Evolutionary conservation across 2,329 filamentous ascomycete species (phyloP).

Genomic region (Onygenales sp.): DNA sequence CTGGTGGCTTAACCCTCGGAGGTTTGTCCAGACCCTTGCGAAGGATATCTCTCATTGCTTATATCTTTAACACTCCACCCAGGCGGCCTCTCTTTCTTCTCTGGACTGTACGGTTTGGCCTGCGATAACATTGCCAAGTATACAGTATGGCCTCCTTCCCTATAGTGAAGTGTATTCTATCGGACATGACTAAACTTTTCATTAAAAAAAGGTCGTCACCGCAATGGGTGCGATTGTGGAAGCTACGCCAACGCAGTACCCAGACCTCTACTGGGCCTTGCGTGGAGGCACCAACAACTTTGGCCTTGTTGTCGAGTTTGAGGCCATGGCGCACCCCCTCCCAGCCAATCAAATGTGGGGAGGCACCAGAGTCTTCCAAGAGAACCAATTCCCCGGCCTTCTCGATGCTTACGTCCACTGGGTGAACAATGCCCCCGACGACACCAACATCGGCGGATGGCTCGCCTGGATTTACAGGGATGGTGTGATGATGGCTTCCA

Average conservation of each 20-base stretch:
- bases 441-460: background rate
- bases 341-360: background rate
- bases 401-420: background rate
- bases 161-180: background rate
- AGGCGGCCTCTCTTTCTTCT: slow-evolving; percentile 39
- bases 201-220: slow-evolving; percentile 23
- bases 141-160: slow-evolving; percentile 30
- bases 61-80: background rate
- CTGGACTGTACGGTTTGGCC: slow-evolving; percentile 37
- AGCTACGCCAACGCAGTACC: slow-evolving; percentile 31
- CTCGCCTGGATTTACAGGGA: background rate
- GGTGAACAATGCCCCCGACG: background rate
- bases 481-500: background rate
- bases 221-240: slow-evolving; percentile 39
- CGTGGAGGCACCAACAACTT: slow-evolving; percentile 48
- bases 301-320: slow-evolving; percentile 21
- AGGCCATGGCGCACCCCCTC: background rate
- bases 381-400: background rate
- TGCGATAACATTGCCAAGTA: slow-evolving; percentile 39
- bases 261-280: slow-evolving; percentile 43
- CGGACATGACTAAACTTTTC: background rate
- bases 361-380: background rate
- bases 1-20: slow-evolving; percentile 11
- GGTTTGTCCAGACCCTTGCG: too few species aligned
- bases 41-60: too few species aligned